Conservation (phyloP, 768 basidiomycete genomes). For the Leccinum fibrillosum region DNA sequence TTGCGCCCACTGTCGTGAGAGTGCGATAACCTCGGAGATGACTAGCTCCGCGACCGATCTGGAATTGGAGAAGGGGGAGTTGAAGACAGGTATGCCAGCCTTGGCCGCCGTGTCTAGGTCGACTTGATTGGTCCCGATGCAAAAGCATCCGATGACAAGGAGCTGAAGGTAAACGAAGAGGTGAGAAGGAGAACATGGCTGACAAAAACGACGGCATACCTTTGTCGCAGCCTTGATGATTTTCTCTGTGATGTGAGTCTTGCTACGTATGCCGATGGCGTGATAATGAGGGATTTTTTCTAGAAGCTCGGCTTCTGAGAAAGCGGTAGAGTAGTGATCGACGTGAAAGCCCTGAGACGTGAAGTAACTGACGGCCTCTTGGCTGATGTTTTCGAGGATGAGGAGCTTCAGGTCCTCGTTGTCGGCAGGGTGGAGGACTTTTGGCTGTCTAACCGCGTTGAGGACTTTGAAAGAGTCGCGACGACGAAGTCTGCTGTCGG, state of each 20-base stretch:
- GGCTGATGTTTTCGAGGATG: conserved; percentile 92
- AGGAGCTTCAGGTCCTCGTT: conserved; percentile 80
- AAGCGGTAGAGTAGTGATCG: conserved; percentile 80
- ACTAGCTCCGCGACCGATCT: conserved; percentile 99
- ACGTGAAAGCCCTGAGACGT: conserved; percentile 84
- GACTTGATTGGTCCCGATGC: conserved; percentile 98
- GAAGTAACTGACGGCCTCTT: conserved; percentile 82
- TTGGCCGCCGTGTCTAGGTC: conserved; percentile 80
- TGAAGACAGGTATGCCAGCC: conserved; percentile 96
- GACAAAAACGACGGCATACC: conserved; percentile 40
- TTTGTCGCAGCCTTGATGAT: conserved; percentile 86
- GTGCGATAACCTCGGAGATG: conserved; percentile 87
- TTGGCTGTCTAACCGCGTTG: conserved; percentile 50
- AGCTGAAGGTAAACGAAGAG: conserved; percentile 49
- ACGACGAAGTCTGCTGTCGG: conserved; percentile 43
- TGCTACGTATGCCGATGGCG: conserved; percentile 94
- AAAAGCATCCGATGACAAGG: conserved; percentile 96
- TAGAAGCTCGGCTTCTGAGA: conserved; percentile 92
- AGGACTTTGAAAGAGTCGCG: conserved; percentile 31
- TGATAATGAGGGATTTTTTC: conserved; percentile 81
- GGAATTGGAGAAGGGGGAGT: conserved; percentile 98
- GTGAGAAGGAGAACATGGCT: not conserved
- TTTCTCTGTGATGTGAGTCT: conserved; percentile 91
- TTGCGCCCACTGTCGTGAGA: conserved; percentile 92
- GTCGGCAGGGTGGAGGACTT: conserved; percentile 77